Conservation (phyloP, 225 moss, liverwort and hornwort species). For the Sphagnum tenellum region DNA sequence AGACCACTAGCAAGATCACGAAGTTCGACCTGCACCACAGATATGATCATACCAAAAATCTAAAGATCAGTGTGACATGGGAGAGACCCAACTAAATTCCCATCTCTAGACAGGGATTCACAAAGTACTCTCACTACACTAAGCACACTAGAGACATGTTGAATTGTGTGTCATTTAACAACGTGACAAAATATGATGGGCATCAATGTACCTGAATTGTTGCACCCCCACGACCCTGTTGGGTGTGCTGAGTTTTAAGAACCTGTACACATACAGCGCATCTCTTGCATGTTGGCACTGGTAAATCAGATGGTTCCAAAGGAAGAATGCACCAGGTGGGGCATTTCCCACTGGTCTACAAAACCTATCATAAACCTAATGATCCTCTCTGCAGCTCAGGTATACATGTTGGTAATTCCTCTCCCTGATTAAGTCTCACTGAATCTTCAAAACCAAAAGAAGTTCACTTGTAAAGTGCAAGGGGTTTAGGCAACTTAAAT, state of each 20-base stretch:
- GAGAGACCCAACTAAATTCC: too few relatives aligned
- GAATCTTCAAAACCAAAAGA: not conserved
- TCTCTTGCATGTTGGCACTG: not conserved
- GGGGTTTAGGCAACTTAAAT: slow-evolving; percentile 1
- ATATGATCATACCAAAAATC: too few relatives aligned
- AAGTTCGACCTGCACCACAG: slow-evolving; percentile 62
- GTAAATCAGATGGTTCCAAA: not conserved
- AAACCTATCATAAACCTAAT: not conserved
- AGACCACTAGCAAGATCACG: slow-evolving; percentile 87
- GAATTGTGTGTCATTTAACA: too few relatives aligned
- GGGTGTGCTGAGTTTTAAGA: slow-evolving; percentile 89
- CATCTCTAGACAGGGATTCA: too few relatives aligned
- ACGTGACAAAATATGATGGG: too few relatives aligned
- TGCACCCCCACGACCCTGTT: slow-evolving; percentile 96
- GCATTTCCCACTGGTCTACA: not conserved
- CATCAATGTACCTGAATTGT: slow-evolving; percentile 63
- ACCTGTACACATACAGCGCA: slow-evolving; percentile 28
- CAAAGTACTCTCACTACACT: too few relatives aligned
- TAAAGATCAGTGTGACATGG: too few relatives aligned
- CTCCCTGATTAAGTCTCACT: not conserved
- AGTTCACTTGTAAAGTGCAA: too few relatives aligned
- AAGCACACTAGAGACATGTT: too few relatives aligned
- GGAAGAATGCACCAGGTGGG: too few relatives aligned
- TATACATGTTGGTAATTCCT: slow-evolving; percentile 7
- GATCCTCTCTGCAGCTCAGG: slow-evolving; percentile 1